Conservation (phyloP, 768 basidiomycete genomes). For the Mycena galericulata region DNA sequence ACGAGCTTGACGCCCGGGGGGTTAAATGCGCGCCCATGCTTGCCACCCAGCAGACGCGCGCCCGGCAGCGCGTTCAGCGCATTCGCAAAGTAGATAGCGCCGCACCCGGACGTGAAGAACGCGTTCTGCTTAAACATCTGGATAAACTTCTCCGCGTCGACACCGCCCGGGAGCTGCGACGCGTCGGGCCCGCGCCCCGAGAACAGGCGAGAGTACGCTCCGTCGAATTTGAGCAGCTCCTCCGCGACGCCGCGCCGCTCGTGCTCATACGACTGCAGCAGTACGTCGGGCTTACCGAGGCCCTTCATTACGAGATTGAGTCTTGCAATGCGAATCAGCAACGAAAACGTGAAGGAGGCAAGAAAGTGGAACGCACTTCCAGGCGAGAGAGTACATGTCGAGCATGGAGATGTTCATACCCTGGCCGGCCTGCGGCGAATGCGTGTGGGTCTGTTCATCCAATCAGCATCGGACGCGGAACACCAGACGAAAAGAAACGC, state of each 20-base stretch:
- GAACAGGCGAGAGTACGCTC: conserved; percentile 52
- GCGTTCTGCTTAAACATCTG: conserved; percentile 37
- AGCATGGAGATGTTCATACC: conserved; percentile 49
- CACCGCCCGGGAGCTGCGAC: conserved; percentile 29
- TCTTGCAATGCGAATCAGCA: background rate
- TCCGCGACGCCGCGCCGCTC: conserved; percentile 55
- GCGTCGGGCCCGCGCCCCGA: conserved; percentile 40
- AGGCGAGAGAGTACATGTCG: conserved; percentile 35
- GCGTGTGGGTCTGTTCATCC: conserved; percentile 34
- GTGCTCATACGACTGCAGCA: conserved; percentile 47
- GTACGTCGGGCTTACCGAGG: conserved; percentile 31
- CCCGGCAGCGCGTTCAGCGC: conserved; percentile 32
- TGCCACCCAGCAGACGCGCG: conserved; percentile 4
- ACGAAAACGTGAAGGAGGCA: background rate
- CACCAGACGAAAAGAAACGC: background rate
- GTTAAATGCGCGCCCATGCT: conserved; percentile 24
- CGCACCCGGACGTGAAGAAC: conserved; percentile 36
- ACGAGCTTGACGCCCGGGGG: conserved; percentile 30
- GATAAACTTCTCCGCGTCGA: conserved; percentile 35
- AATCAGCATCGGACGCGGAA: background rate
- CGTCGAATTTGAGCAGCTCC: conserved; percentile 56
- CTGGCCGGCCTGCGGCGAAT: conserved; percentile 46
- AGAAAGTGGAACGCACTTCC: conserved; percentile 24
- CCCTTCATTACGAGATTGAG: conserved; percentile 36
- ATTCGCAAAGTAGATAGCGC: conserved; percentile 32